These are phyloP conservation scores for Plasmodium sp. DNA, from an alignment of 169 alveolate genomes.

Conservation along the genomic window DNA sequence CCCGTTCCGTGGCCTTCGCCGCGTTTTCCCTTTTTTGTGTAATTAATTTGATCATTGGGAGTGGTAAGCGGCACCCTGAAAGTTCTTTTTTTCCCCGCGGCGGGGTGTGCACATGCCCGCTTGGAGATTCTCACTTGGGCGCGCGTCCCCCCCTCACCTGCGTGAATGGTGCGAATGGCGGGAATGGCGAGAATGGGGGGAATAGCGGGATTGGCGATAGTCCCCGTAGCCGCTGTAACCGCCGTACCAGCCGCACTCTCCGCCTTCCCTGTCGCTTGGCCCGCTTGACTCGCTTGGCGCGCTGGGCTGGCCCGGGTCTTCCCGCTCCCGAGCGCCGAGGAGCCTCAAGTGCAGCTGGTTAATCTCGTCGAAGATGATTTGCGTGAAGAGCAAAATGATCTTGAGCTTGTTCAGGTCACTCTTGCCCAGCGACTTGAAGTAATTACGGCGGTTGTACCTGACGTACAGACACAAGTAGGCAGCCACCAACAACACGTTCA, in stretches of 20 bases:
- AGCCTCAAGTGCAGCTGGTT: constrained; percentile 44
- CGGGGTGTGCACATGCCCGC: not conserved
- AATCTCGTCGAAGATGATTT: constrained; percentile 54
- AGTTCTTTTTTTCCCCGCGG: not conserved
- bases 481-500: constrained; percentile 3
- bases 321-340: constrained; percentile 7
- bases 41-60: not conserved
- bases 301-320: not conserved
- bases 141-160: not conserved
- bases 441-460: constrained; percentile 36
- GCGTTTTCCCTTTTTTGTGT: not conserved
- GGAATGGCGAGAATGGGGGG: too few relatives aligned
- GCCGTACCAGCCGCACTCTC: not conserved
- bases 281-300: not conserved
- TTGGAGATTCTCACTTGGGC: not conserved
- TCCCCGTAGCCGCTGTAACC: not conserved
- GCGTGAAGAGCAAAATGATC: constrained; percentile 46
- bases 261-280: not conserved
- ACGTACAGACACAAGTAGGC: constrained; percentile 13
- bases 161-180: not conserved
- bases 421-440: constrained; percentile 52
- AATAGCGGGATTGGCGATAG: too few relatives aligned
- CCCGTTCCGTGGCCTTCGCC: too few relatives aligned
- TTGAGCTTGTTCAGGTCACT: constrained; percentile 54
- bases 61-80: not conserved